Base-by-base conservation (phyloP, 176 grass and related monocot genomes). In the Chloris gayana region DNA sequence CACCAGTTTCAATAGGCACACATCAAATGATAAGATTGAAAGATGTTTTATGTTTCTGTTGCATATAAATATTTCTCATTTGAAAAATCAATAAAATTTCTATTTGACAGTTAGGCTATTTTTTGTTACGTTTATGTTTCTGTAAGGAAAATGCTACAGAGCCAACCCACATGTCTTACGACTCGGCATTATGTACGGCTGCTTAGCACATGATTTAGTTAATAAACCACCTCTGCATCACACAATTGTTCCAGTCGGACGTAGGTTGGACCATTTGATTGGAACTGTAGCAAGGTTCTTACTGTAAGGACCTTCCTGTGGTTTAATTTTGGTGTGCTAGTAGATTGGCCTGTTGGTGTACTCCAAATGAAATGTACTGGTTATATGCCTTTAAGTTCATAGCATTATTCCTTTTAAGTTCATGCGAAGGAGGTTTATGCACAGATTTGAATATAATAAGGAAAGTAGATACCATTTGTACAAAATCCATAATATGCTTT, bases 401-500 rank as follows among this genome's bases (percentile, higher is more conserved):
- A n/a, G n/a, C n/a, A n/a, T n/a, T n/a, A n/a, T 15, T 9, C 60
- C 38, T 75, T 62, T 62, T 44, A 42, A 44, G 8, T 76, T 62
- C 9, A 9, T 61, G 25, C 10, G 21, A 34, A 30, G 61, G 3
- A 33, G 19, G 27, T 49, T 63, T 45, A 46, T 62, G 58, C 29
- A 27, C 38, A 64, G 9, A 64, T 77, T 64, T 47, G 18, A 14
- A 34, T 66, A 65, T 25, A 47, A 65, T 25, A 32, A 46, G 27
- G 19, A 57, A 37, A 38, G 17, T 24, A 65, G 38, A 33, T 74
- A 2, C 44, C 73, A 68, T 60, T 51, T 80, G 38, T 68, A 37
- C 13, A 47, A 60, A 68, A 64, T 18, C 46, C 44, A 53, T 82
- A 74, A 83, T 78, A 82, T 84, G 34, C 1, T 66, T 45, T 72